Percentiles rank a stretch among this genome's conserved stretches.
Evolutionary conservation across 208 protist genomes (phyloP).

Genomic region (Herpetomonas samuelpessoai): DNA sequence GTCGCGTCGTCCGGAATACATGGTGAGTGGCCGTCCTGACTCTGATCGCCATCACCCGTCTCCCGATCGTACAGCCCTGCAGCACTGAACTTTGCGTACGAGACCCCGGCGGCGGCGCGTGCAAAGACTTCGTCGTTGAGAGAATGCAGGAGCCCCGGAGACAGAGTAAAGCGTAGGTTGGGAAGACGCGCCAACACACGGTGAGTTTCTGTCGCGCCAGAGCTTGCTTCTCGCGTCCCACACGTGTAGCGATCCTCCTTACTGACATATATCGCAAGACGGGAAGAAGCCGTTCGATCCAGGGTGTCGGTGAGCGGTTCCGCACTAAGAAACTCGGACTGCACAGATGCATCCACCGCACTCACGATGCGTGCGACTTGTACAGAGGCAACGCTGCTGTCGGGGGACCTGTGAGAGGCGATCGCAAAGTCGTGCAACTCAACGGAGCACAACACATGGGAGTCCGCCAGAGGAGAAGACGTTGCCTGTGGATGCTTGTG

Average conservation of each 20-base stretch:
- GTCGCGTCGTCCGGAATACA: too few relatives aligned
- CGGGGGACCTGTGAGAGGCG: background rate
- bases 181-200: slow-evolving; percentile 19
- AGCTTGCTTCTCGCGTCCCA: too few relatives aligned
- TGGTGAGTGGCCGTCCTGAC: too few relatives aligned
- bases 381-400: background rate
- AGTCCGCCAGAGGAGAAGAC: too few relatives aligned
- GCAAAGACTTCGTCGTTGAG: slow-evolving; percentile 28
- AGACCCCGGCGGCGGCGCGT: slow-evolving; percentile 16
- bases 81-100: slow-evolving; percentile 5
- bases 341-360: slow-evolving; percentile 14
- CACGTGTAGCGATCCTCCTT: slow-evolving; percentile 13
- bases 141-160: slow-evolving; percentile 22
- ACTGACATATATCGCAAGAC: slow-evolving; percentile 25
- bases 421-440: slow-evolving; percentile 7
- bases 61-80: background rate
- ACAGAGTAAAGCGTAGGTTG: slow-evolving; percentile 22
- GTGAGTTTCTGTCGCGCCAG: background rate
- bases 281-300: slow-evolving; percentile 18
- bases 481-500: too few relatives aligned
- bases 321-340: slow-evolving; percentile 21
- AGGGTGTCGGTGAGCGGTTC: slow-evolving; percentile 5
- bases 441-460: slow-evolving; percentile 5
- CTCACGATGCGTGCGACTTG: slow-evolving; percentile 1
- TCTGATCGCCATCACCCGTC: too few relatives aligned